These are phyloP conservation scores for Neoboletus brunneissimus DNA, from an alignment of 768 basidiomycete species.

Conservation along the genomic window DNA sequence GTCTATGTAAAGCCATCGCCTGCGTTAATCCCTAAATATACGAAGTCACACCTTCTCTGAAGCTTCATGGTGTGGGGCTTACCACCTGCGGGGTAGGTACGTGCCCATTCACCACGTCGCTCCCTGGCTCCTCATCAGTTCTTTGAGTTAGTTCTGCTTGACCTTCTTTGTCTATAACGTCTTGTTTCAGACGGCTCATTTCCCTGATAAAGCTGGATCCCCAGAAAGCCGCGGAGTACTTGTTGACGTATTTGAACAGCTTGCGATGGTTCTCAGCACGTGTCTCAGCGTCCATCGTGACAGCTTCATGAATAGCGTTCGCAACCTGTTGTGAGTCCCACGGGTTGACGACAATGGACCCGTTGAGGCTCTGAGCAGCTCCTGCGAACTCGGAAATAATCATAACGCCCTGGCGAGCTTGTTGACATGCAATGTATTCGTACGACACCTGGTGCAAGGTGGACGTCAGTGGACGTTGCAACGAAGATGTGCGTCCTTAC, in stretches of 20 bases:
- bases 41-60: constrained; percentile 31
- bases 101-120: constrained; percentile 38
- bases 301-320: constrained; percentile 93
- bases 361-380: constrained; percentile 93
- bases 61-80: constrained; percentile 33
- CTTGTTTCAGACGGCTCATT: constrained; percentile 61
- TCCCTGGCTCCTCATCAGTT: constrained; percentile 38
- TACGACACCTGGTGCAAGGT: constrained; percentile 78
- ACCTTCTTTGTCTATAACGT: constrained; percentile 34
- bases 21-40: constrained; percentile 27
- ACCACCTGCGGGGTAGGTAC: constrained; percentile 35
- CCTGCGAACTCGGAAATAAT: constrained; percentile 99
- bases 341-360: constrained; percentile 95
- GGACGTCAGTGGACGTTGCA: constrained; percentile 9
- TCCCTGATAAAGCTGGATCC: constrained; percentile 87
- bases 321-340: constrained; percentile 99
- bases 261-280: constrained; percentile 94
- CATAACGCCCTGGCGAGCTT: constrained; percentile 91
- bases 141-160: constrained; percentile 35
- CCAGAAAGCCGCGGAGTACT: constrained; percentile 93
- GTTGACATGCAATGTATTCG: constrained; percentile 96
- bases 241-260: constrained; percentile 94
- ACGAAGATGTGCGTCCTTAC: constrained; percentile 44
- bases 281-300: constrained; percentile 79
- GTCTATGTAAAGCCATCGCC: constrained; percentile 25